Evolutionary conservation across 345 rosid genomes (phyloP), one percentile per base, ranked within the genome.

Genomic region (Abelmoschus esculentus): DNA sequence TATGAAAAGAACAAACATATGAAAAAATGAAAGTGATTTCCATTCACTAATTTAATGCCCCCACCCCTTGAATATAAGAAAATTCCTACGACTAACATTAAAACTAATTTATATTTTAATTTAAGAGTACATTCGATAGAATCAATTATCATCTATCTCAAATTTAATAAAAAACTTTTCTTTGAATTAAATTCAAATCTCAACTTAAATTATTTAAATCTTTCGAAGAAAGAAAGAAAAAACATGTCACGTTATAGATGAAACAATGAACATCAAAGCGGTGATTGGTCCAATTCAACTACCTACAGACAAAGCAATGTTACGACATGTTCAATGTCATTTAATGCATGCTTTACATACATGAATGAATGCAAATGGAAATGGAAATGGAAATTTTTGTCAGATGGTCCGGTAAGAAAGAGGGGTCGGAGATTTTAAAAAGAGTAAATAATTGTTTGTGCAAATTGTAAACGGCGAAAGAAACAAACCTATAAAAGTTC

Each of bases 391-490:
- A 22, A 22, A 22, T 22, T 22, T 22, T 22, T 22, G 26, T 22
- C 26, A 22, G 1, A 22, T 22, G 26, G 26, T 1, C 26, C 26
- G 15, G n/a, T 42, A 18, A 13, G 50, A 44, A 31, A 15, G 56
- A 47, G 56, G 29, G 46, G 40, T 36, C 40, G 1, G 40, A 36
- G 40, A 36, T 36, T 7, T 36, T 6, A 36, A 36, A 36, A 36
- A 36, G 40, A 36, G 40, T 36, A 36, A 46, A 47, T 47, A 66
- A 66, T 47, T 47, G 69, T 36, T 66, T 49, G 26, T 66, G 56
- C 40, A 13, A 47, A 22, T 22, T 22, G 1, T 22, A 22, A 22
- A 22, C 26, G 26, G n/a, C n/a, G n/a, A n/a, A n/a, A n/a, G n/a
- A n/a, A n/a, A n/a, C n/a, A n/a, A n/a, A n/a, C n/a, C n/a, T n/a